Evolutionary conservation across 345 rosid species (phyloP), one percentile per base, ranked within the genome.

Genomic region (Aethionema arabicum): DNA sequence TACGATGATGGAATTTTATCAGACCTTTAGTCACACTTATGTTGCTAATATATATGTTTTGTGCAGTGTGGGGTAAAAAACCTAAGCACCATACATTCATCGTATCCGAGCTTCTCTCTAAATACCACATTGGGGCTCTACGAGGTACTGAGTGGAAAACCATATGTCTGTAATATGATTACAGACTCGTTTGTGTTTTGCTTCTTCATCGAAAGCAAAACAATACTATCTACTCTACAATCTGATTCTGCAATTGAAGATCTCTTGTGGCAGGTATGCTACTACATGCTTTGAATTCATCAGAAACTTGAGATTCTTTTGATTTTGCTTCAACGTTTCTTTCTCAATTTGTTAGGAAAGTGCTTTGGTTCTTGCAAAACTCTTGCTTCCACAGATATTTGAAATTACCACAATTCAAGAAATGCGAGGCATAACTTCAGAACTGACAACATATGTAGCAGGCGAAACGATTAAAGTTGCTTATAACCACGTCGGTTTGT

Each of bases 81-180:
- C 50, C 59, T 78, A 69, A 66, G 68, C 61, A n/a, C 80, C 87
- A 0, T 51, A 85, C n/a, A n/a, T n/a, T n/a, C n/a, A n/a, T n/a
- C n/a, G 65, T 87, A 87, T 77, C 95, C 95, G 46, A 80, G 81
- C 37, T 81, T 87, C 21, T 67, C 89, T 41, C 82, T 85, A 64
- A 89, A 91, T 50, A 85, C 85, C 72, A 85, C 89, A 3, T 68
- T 87, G 77, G 95, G 95, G 36, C 72, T 85, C 42, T 87, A 83
- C 52, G 95, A 87, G 69, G 82, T 83, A 40, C 71, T 85, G 15
- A 72, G 63, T 64, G 83, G 85, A 62, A 85, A 83, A 68, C 89
- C 79, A 52, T n/a, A n/a, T 80, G 69, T 76, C 58, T 82, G 84
- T 7, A 78, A 85, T 74, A 82, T 83, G 68, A 66, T 76, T 57